phyloP scores from a whole-genome alignment of 2,329 filamentous ascomycete species.

The Nemania diffusa region DNA sequence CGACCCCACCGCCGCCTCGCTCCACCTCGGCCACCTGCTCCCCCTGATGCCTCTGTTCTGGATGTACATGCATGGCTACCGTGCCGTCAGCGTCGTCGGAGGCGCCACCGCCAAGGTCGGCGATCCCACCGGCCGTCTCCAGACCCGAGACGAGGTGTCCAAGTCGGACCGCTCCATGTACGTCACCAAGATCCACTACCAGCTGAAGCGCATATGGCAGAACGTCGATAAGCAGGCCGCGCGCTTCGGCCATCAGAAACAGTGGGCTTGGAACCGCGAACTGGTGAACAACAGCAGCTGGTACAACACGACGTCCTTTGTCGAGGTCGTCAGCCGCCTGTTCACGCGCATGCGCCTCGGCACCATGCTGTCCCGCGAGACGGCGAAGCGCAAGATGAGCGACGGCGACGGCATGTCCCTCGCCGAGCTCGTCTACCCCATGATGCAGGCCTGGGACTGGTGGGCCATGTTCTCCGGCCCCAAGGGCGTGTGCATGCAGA shows the following conservation, averaged over 20 bases:
- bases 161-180: slow-evolving; percentile 69
- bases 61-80: slow-evolving; percentile 81
- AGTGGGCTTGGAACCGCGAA: slow-evolving; percentile 73
- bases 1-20: slow-evolving; percentile 81
- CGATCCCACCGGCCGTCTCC: slow-evolving; percentile 77
- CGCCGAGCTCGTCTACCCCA: slow-evolving; percentile 90
- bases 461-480: slow-evolving; percentile 80
- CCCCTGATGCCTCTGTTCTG: slow-evolving; percentile 87
- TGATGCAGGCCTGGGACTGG: slow-evolving; percentile 97
- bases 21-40: slow-evolving; percentile 83
- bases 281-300: slow-evolving; percentile 86
- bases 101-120: slow-evolving; percentile 82
- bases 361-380: slow-evolving; percentile 88
- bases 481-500: slow-evolving; percentile 78
- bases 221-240: slow-evolving; percentile 75
- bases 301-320: slow-evolving; percentile 76
- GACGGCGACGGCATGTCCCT: slow-evolving; percentile 93
- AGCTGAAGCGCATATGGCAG: slow-evolving; percentile 76
- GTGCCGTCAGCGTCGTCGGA: slow-evolving; percentile 74
- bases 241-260: slow-evolving; percentile 71
- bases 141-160: slow-evolving; percentile 65
- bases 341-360: slow-evolving; percentile 81
- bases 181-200: slow-evolving; percentile 73
- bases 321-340: slow-evolving; percentile 79
- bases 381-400: slow-evolving; percentile 85